Evolutionary conservation across 805 yeast genomes (phyloP), one percentile per base, ranked within the genome.

Genomic region (Saccharomycopsis olivae): DNA sequence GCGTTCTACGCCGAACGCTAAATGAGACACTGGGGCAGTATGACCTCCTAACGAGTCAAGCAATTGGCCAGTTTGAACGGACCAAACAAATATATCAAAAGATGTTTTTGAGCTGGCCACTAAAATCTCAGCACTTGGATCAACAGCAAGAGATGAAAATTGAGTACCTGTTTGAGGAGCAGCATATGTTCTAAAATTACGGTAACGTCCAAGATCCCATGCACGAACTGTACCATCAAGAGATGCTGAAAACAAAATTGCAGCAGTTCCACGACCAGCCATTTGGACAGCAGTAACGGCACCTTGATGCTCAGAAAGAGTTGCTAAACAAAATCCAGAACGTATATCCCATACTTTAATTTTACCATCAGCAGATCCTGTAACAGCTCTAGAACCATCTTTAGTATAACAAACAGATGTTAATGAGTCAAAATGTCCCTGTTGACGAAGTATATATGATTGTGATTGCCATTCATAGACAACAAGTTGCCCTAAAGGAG

Each of bases 391-490:
- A 2, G 94, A 73, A 1, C 97, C 98, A 63, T 92, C 98, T 0
- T 96, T 96, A 1, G 96, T 85, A 53, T 92, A 92, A 25, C 81
- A 74, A 33, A 92, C 56, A 13, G 86, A 69, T 53, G 86, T 89
- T 58, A 87, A 73, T 0, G 95, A 68, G 58, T 92, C 98, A 54
- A 84, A 89, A 60, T 92, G 98, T 18, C 97, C 96, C 60, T 92
- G 98, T 57, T 92, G 98, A 56, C 89, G 88, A 49, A 92, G 65
- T 35, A 92, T 81, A 55, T 89, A 92, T 0, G 96, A 84, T 58
- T 92, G 98, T 3, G 95, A 83, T 62, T 92, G 96, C 98, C 98
- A 92, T 66, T 92, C 98, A 66, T 94, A 92, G 0, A 92, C 98
- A 42, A 92, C 62, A 44, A 92, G 63, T 61, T 92, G 98, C n/a